Base-by-base conservation (phyloP, 2,329 filamentous ascomycete genomes). In the Pseudogymnoascus sp. region DNA sequence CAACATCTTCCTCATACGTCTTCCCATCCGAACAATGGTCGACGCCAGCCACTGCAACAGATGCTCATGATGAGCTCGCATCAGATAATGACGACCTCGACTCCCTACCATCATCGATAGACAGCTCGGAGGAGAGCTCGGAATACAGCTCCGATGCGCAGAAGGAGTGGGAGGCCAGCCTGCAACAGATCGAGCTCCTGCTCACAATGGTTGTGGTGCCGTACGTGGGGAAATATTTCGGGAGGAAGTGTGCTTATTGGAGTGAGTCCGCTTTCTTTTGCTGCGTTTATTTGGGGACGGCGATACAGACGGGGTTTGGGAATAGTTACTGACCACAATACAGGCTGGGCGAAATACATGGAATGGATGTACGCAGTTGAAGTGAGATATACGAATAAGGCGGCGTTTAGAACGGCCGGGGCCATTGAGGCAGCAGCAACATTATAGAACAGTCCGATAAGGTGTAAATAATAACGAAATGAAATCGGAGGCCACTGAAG, bases 231-330 rank as follows among this genome's bases (percentile, higher is more conserved):
- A 99, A 97, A 77, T 97, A 92, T 77, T 86, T 97, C 75, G 95
- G 95, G 54, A 84, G 95, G 75, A 96, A 91, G 76, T 96, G 93
- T 79, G 93, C 93, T 65, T 97, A 96, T 74, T 97, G 92, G 91
- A 91, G 93, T 97, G 82, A 75, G 88, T 81, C 23, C 64, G 23
- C 16, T 5, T 40, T 51, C 11, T 3, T 7, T 1, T 5, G 29
- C n/a, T 57, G 29, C 14, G 14, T 62, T 18, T 34, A 29, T 40
- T 60, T 21, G 39, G 12, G 1, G 29, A 3, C 14, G 11, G 54
- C 36, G 14, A 60, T 21, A 2, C 8, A 45, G 68, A 64, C 68
- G 62, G 21, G 1, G 21, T n/a, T 57, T 18, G 21, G 26, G n/a
- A 36, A 39, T 18, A 63, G 66, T 71, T 47, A 70, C 62, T 65